Evolutionary conservation across 768 basidiomycete genomes (phyloP), one percentile per base, ranked within the genome.

Genomic region (Coprinopsis sp.): DNA sequence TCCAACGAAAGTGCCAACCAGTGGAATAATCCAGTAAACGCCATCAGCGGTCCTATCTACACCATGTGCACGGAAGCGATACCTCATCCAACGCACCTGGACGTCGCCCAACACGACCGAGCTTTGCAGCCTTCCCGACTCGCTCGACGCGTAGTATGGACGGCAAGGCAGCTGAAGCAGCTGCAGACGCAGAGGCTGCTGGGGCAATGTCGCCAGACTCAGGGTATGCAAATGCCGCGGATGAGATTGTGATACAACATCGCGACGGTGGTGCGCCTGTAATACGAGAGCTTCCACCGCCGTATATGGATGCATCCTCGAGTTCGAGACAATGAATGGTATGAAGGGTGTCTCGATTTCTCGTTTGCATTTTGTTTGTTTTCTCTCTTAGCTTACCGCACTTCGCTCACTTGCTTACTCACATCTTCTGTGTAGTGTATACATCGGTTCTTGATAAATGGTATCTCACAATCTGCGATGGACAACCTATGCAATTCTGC

Each of bases 211-310:
- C 34, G 11, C 39, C 39, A 16, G 27, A 45, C n/a, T 50, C 44
- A 30, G 29, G 34, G 18, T 38, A 25, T 46, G 37, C 40, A 16
- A n/a, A 27, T 3, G 47, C 36, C 19, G 52, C 51, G 13, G 59
- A 58, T 6, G 68, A 68, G 34, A 61, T 70, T 51, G 60, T 71
- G 33, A 63, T 70, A 19, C 70, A 70, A 47, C 71, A 72, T 53
- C 54, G 60, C 25, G 70, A 72, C 44, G 69, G 64, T 12, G 59
- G 57, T 22, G 53, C 50, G 7, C 6, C 40, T 31, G 47, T 63
- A 14, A 65, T 70, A n/a, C 66, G 64, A 22, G 70, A 71, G 47
- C 58, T 69, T 1, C 70, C 70, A 7, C 70, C 71, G 22, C 70
- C 71, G 3, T 71, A 72, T 46, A 50, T 54, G 8, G 64, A 69